Evolutionary conservation across 352 stramenopile genomes (phyloP).

Genomic region (Globisporangium polare): DNA sequence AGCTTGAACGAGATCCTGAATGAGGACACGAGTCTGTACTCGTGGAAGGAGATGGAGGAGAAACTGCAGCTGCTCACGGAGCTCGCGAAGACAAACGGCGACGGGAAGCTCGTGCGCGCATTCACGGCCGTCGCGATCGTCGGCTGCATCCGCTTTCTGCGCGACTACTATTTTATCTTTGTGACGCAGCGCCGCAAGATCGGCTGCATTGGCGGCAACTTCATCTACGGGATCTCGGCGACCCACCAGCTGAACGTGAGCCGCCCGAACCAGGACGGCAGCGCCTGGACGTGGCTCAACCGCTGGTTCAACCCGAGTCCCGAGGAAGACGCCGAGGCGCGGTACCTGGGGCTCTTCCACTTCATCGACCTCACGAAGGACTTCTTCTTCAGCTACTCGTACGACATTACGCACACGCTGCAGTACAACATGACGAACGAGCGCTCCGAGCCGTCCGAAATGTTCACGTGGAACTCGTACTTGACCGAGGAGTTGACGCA

Average conservation of each 20-base stretch:
- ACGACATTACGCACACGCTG: slow-evolving; percentile 96
- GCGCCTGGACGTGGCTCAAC: slow-evolving; percentile 66
- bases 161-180: slow-evolving; percentile 98
- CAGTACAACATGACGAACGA: slow-evolving; percentile 97
- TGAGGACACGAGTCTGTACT: slow-evolving; percentile 63
- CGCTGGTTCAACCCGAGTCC: slow-evolving; percentile 81
- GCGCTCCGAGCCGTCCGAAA: slow-evolving; percentile 83
- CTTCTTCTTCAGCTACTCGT: slow-evolving; percentile 99
- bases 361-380: slow-evolving; percentile 99
- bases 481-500: slow-evolving; percentile 91
- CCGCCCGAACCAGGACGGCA: slow-evolving; percentile 42
- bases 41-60: slow-evolving; percentile 80
- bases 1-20: slow-evolving; percentile 52
- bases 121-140: slow-evolving; percentile 96
- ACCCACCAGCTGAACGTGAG: slow-evolving; percentile 90
- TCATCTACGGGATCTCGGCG: slow-evolving; percentile 97
- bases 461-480: slow-evolving; percentile 98
- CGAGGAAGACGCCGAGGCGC: slow-evolving; percentile 78
- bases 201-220: slow-evolving; percentile 94
- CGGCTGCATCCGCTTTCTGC: slow-evolving; percentile 97
- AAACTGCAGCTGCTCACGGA: slow-evolving; percentile 64
- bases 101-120: slow-evolving; percentile 43
- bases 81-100: slow-evolving; percentile 31
- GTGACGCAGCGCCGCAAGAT: slow-evolving; percentile 97
- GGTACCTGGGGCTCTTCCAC: slow-evolving; percentile 97